These are phyloP conservation scores for Myxozyma udenii DNA, from an alignment of 805 yeast genomes.

Conservation along the genomic window DNA sequence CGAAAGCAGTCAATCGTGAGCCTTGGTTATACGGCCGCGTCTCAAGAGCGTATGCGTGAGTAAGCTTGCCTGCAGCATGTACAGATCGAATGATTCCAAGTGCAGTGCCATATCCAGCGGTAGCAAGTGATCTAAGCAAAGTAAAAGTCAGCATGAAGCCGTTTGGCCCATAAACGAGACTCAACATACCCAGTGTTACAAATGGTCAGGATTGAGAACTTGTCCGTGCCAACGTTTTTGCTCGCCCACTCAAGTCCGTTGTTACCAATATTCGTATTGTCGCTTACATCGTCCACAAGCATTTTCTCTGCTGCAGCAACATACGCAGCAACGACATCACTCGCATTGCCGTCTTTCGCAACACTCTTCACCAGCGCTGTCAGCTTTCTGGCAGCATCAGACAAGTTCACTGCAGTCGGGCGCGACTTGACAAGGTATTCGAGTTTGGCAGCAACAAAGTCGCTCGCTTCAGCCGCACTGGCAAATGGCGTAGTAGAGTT, in stretches of 20 bases:
- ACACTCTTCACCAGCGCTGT: constrained; percentile 39
- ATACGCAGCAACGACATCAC: constrained; percentile 36
- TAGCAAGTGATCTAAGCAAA: constrained; percentile 66
- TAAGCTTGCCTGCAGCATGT: constrained; percentile 49
- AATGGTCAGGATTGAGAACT: constrained; percentile 80
- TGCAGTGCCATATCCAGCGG: constrained; percentile 97
- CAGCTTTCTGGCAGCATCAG: constrained; percentile 65
- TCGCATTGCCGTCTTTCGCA: constrained; percentile 24
- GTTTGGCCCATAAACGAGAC: neutral
- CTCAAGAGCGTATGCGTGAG: constrained; percentile 74
- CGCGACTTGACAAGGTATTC: constrained; percentile 71
- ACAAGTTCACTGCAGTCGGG: constrained; percentile 92
- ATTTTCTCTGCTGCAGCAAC: constrained; percentile 45
- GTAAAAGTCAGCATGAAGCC: neutral
- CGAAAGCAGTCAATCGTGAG: constrained; percentile 87
- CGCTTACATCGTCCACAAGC: constrained; percentile 72
- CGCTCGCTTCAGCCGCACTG: constrained; percentile 5
- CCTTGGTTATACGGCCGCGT: constrained; percentile 98
- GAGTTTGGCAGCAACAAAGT: constrained; percentile 48
- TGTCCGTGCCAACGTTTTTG: constrained; percentile 48
- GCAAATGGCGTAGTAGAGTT: neutral
- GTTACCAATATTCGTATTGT: constrained; percentile 73
- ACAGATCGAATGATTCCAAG: constrained; percentile 84
- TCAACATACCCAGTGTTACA: constrained; percentile 75
- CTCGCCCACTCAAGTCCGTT: constrained; percentile 73